Evolutionary conservation across 768 basidiomycete species (phyloP).

Genomic region (Leucosporidium scottii): DNA sequence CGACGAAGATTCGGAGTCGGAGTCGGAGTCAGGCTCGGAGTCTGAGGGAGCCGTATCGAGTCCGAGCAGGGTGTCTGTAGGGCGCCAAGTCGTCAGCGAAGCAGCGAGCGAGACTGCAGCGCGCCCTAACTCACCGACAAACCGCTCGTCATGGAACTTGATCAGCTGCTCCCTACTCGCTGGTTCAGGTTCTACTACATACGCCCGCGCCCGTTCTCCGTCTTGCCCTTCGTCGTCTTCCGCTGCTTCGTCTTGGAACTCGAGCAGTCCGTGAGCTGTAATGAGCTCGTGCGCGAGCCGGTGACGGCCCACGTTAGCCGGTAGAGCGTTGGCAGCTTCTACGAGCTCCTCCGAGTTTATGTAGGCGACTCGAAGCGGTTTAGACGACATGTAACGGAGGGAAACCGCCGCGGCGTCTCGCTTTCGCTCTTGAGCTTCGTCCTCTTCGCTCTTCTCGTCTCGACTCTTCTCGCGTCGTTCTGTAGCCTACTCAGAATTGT

Average conservation of each 20-base stretch:
- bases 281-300: constrained; percentile 34
- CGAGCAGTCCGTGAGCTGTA: constrained; percentile 29
- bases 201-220: constrained; percentile 22
- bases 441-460: no score
- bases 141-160: constrained; percentile 64
- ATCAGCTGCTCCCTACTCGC: constrained; percentile 57
- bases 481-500: no score
- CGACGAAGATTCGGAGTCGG: neutral
- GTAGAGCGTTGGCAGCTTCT: constrained; percentile 41
- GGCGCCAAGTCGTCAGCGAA: no score
- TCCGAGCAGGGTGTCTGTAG: neutral
- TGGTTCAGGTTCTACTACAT: constrained; percentile 51
- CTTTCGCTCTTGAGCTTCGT: no score
- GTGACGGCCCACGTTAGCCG: constrained; percentile 37
- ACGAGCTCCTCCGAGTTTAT: constrained; percentile 17
- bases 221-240: neutral
- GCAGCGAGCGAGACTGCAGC: no score
- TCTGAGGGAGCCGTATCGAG: neutral
- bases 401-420: no score
- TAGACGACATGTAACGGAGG: no score
- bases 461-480: no score
- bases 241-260: neutral
- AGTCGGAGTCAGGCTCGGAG: neutral
- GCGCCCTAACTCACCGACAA: constrained; percentile 48
- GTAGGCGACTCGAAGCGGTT: constrained; percentile 22